phyloP scores from a whole-genome alignment of 345 rosid genomes.

The Eucalyptus albens region DNA sequence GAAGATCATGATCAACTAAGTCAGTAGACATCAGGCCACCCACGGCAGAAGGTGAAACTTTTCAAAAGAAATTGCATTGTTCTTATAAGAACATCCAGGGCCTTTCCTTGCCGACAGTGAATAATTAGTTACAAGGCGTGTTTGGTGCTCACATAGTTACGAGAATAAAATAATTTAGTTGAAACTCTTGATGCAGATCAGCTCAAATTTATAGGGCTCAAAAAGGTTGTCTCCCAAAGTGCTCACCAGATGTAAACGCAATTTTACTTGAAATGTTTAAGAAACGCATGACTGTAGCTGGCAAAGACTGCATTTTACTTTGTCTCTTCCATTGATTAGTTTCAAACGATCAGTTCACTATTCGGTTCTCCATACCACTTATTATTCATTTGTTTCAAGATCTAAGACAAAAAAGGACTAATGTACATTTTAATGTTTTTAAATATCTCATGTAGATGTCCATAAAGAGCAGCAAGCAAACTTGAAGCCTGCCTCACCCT shows the following conservation, averaged over 20 bases:
- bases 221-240: background rate
- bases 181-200: background rate
- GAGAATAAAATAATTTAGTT: background rate
- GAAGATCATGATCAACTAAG: background rate
- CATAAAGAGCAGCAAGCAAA: background rate
- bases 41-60: background rate
- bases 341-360: background rate
- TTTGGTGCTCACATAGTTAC: background rate
- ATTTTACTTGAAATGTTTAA: background rate
- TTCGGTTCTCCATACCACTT: background rate
- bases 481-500: background rate
- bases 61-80: background rate
- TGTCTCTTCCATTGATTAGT: background rate
- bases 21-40: background rate
- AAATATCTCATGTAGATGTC: background rate
- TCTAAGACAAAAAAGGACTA: background rate
- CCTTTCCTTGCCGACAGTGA: background rate
- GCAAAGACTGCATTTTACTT: background rate
- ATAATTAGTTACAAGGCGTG: background rate
- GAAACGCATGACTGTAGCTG: background rate
- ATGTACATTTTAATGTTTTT: background rate
- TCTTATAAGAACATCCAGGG: background rate
- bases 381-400: background rate
- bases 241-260: background rate
- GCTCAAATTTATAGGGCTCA: background rate